These are phyloP conservation scores for Coemansia guatemalensis DNA, from an alignment of 192 early-diverging fungal species.

Conservation along the genomic window DNA sequence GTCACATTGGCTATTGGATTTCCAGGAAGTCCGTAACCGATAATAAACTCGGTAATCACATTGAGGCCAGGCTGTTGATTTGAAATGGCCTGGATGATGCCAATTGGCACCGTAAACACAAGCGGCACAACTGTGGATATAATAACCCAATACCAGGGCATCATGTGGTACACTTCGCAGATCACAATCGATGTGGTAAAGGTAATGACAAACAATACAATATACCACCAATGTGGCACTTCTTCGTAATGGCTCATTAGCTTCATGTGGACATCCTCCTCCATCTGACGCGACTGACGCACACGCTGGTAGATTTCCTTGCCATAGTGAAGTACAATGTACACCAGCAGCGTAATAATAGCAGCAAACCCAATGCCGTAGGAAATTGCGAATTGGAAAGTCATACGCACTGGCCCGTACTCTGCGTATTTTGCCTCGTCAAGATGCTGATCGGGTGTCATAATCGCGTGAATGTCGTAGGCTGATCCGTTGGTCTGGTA, in stretches of 20 bases:
- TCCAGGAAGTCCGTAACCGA: conserved; percentile 78
- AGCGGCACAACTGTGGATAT: conserved; percentile 59
- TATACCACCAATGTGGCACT: conserved; percentile 81
- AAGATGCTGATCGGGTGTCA: conserved; percentile 57
- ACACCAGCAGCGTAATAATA: conserved; percentile 70
- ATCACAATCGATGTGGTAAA: conserved; percentile 39
- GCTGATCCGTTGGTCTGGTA: conserved; percentile 58
- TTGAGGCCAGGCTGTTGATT: conserved; percentile 78
- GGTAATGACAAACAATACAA: conserved; percentile 36
- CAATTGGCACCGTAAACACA: conserved; percentile 76
- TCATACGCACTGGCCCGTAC: conserved; percentile 70
- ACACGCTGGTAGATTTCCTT: conserved; percentile 63
- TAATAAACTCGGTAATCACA: conserved; percentile 83
- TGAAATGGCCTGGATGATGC: conserved; percentile 76
- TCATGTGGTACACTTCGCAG: conserved; percentile 53
- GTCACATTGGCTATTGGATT: conserved; percentile 79
- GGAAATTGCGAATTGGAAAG: conserved; percentile 68
- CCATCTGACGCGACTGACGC: conserved; percentile 58
- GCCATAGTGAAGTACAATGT: conserved; percentile 67
- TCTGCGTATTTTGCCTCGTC: conserved; percentile 60
- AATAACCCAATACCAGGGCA: conserved; percentile 73
- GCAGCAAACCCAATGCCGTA: conserved; percentile 71
- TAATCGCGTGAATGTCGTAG: conserved; percentile 61
- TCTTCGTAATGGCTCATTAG: conserved; percentile 74
- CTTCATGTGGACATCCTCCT: conserved; percentile 70